Conservation (phyloP, 2,329 filamentous ascomycete species). For the Calonectria montana region DNA sequence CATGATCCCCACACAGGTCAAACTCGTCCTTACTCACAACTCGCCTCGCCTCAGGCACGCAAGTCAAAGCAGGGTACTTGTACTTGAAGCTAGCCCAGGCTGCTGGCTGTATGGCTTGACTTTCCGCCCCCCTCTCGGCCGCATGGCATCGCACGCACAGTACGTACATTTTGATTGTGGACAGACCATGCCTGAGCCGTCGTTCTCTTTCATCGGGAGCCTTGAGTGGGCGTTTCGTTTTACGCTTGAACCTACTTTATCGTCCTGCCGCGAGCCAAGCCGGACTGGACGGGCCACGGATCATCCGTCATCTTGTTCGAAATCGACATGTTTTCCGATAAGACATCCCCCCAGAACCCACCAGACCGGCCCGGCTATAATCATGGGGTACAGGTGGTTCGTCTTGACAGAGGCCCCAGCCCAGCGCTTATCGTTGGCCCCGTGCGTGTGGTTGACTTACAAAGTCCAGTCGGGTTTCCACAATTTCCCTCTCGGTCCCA, state of each 20-base stretch:
- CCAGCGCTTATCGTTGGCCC: slow-evolving; percentile 18
- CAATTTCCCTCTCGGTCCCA: slow-evolving; percentile 1
- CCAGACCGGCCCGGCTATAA: slow-evolving; percentile 13
- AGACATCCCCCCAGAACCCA: background rate
- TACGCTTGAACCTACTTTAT: background rate
- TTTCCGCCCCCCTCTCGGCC: background rate
- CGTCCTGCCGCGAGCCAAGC: slow-evolving; percentile 1
- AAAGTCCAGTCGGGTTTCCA: slow-evolving; percentile 1
- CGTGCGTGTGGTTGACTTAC: slow-evolving; percentile 12
- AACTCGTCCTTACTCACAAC: background rate
- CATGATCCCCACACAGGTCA: background rate
- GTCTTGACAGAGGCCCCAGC: background rate
- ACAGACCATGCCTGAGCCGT: background rate
- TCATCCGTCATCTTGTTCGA: background rate
- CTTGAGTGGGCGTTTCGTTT: slow-evolving; percentile 4
- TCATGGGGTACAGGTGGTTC: slow-evolving; percentile 1
- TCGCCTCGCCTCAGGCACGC: slow-evolving; percentile 11
- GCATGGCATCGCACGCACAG: background rate
- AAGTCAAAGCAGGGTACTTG: background rate
- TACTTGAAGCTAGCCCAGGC: background rate
- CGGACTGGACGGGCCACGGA: background rate
- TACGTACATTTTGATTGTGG: background rate
- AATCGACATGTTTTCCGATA: background rate
- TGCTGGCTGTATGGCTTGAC: slow-evolving; percentile 3
- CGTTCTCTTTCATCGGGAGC: background rate